Evolutionary conservation across 495 filamentous ascomycete species (phyloP).

Genomic region (Astrocystis sublimbata): DNA sequence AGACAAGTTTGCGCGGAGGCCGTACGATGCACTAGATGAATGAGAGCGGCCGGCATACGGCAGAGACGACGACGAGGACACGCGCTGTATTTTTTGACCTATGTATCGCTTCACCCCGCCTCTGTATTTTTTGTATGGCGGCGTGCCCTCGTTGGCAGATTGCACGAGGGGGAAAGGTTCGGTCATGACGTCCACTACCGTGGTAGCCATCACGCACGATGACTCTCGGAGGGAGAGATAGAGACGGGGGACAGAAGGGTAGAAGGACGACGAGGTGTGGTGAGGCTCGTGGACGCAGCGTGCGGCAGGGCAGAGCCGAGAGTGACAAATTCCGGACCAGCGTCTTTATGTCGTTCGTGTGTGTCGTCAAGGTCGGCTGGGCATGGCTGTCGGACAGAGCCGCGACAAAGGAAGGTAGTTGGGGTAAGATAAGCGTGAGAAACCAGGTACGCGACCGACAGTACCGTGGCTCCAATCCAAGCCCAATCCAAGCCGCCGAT

Average conservation of each 20-base stretch:
- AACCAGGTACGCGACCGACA: conserved; percentile 4
- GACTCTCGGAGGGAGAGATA: background rate
- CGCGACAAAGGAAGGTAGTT: background rate
- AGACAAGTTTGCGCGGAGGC: conserved; percentile 60
- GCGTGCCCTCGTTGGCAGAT: conserved; percentile 24
- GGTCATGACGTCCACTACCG: conserved; percentile 11
- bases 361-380: background rate
- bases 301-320: background rate
- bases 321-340: background rate
- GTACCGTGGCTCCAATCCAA: conserved; percentile 8
- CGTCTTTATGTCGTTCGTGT: background rate
- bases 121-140: conserved; percentile 55
- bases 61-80: conserved; percentile 83
- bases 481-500: no score
- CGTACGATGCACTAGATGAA: conserved; percentile 66
- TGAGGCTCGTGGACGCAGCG: background rate
- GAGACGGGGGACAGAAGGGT: background rate
- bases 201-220: conserved; percentile 11
- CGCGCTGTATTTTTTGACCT: conserved; percentile 87
- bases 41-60: conserved; percentile 63
- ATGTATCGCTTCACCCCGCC: no score
- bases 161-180: conserved; percentile 17
- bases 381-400: background rate
- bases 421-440: background rate
- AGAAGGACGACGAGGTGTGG: no score